Percentiles rank a stretch among this genome's conserved stretches.
Conservation (phyloP, 2,329 filamentous ascomycete species). For the Clarireedia paspali region DNA sequence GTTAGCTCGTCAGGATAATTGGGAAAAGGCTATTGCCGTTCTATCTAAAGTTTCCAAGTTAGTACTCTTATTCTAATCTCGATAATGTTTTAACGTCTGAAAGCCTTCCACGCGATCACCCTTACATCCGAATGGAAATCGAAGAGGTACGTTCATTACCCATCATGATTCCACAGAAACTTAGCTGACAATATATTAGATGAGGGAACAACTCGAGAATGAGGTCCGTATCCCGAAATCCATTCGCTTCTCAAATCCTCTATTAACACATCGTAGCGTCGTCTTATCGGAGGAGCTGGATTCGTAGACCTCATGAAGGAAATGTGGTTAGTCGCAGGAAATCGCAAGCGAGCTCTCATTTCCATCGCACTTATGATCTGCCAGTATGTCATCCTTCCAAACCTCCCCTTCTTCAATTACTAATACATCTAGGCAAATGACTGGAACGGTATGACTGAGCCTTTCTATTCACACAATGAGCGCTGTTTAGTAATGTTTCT, state of each 20-base stretch:
- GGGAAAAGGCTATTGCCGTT: constrained; percentile 52
- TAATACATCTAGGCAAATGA: constrained; percentile 39
- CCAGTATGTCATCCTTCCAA: constrained; percentile 4
- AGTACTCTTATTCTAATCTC: constrained; percentile 8
- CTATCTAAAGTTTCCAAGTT: constrained; percentile 42
- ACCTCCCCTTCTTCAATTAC: too few relatives aligned
- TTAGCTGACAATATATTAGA: constrained; percentile 18
- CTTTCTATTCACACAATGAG: too few relatives aligned
- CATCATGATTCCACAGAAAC: background rate
- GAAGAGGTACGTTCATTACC: constrained; percentile 36
- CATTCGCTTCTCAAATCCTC: too few relatives aligned
- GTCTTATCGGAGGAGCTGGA: constrained; percentile 40
- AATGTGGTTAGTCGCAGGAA: constrained; percentile 49
- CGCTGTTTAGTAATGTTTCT: too few relatives aligned
- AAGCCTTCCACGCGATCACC: constrained; percentile 42
- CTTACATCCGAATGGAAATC: constrained; percentile 44
- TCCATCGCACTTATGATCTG: constrained; percentile 58
- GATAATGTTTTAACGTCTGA: constrained; percentile 36
- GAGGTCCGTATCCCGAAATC: constrained; percentile 26
- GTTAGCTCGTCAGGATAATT: constrained; percentile 59
- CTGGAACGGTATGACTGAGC: constrained; percentile 35
- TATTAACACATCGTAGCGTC: constrained; percentile 10
- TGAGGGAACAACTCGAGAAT: constrained; percentile 39
- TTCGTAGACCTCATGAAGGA: constrained; percentile 49
- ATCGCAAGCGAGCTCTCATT: constrained; percentile 57